Evolutionary conservation across 805 yeast species (phyloP), one percentile per base, ranked within the genome.

Genomic region (Ogataea zsoltii): DNA sequence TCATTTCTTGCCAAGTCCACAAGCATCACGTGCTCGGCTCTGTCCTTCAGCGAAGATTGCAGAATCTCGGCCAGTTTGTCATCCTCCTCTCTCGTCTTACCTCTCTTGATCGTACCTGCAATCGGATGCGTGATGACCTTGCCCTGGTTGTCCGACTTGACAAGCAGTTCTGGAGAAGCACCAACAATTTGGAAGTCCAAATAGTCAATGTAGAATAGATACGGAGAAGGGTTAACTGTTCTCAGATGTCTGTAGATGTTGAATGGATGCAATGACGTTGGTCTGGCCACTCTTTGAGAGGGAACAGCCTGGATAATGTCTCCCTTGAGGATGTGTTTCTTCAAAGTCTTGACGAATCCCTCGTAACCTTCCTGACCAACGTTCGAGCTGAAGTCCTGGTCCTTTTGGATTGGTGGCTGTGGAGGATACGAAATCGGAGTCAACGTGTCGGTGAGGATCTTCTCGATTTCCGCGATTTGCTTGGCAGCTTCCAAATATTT

Each of bases 281-380:
- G 97, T 67, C 97, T 83, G 4, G 96, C 88, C 21, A 94, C 90
- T 62, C 99, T 79, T 72, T 94, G 99, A 1, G 97, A 91, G 5
- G 99, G 99, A 18, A 94, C 99, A 1, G 96, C 97, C 68, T 94
- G 99, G 69, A 94, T 87, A 46, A 94, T 88, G 61, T 94, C 98
- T 48, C 99, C 99, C 55, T 81, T 80, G 57, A 83, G 68, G 57
- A 94, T 94, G 61, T 92, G 97, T 33, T 79, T 68, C 61, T 90
- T 90, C 60, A 94, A 76, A 12, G 67, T 74, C 11, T 71, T 65
- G 32, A 94, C 99, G 65, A 88, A 96, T 25, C 58, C 58, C 68
- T 94, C 96, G 65, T 94, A 94, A 40, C 99, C 99, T 46, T 82
- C 87, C 69, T 89, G 87, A 38, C 98, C 99, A 52, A 92, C 81